Base-by-base conservation (phyloP, 257 asterid genomes). In the Osmanthus fragrans region DNA sequence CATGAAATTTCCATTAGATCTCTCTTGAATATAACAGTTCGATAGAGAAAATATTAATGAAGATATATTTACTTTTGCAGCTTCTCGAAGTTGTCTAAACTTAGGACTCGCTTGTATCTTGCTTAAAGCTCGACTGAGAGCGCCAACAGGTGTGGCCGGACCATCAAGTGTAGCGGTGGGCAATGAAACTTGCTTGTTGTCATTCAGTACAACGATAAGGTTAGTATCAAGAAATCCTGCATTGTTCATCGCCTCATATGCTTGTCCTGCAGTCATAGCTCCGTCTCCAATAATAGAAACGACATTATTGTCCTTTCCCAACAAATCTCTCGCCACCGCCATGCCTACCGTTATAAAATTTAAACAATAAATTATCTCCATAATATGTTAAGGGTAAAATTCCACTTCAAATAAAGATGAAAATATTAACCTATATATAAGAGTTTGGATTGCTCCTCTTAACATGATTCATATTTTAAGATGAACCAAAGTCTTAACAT, bases 201-300 rank as follows among this genome's bases (percentile, higher is more conserved):
- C 97, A 25, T 92, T 92, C 64, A 92, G 29, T 19, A 92, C 37
- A 7, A 92, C 91, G 2, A 92, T 88, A 6, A 92, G 81, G 83
- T 92, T 89, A 0, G 95, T 12, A 56, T 92, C 97, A 4, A 92
- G 90, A 70, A 86, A 92, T 0, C 97, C 97, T 0, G 92, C 94
- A 70, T 92, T 92, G 85, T 89, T 92, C 97, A 92, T 86, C 29
- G 97, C 97, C 85, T 92, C 97, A 8, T 90, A 92, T 1, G 93
- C 97, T 77, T 92, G 97, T 75, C 97, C 97, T 51, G 95, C 97
- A 0, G 94, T 92, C 93, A 89, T 90, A 1, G 97, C 92, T 51
- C 94, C 97, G 12, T 92, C 96, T 42, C 97, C 94, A 7, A 92
- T 90, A 45, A 92, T 90, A 1, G 93, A 83, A 42, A 92, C 85